Evolutionary conservation across 176 grass and related monocot genomes (phyloP).

Genomic region (Dendrocalamus sinicus): DNA sequence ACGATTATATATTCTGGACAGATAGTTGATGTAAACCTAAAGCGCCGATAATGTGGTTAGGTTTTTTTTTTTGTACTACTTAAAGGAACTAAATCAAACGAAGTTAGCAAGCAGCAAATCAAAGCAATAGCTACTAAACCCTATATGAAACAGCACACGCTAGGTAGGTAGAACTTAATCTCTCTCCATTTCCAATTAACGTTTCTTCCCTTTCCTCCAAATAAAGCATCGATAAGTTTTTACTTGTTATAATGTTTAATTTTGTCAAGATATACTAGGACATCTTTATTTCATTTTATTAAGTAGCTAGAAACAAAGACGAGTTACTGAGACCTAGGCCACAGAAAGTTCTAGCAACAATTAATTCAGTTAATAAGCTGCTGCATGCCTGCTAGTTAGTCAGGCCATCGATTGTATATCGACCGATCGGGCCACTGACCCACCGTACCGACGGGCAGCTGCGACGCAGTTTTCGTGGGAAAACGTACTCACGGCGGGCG

Average conservation of each 20-base stretch:
- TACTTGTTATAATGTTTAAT: not conserved
- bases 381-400: not conserved
- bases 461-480: no score
- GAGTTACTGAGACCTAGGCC: not conserved
- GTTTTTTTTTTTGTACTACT: not conserved
- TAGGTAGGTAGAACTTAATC: not conserved
- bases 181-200: not conserved
- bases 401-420: not conserved
- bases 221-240: not conserved
- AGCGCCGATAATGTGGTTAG: not conserved
- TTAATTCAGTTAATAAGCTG: not conserved
- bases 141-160: not conserved
- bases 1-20: not conserved
- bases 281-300: not conserved
- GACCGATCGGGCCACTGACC: no score
- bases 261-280: not conserved
- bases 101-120: not conserved
- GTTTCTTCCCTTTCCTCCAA: not conserved
- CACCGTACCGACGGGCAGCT: not conserved
- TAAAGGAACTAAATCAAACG: not conserved
- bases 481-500: not conserved
- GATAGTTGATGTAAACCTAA: not conserved
- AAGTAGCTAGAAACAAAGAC: not conserved
- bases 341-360: not conserved
- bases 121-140: not conserved